Evolutionary conservation across 1,284 basidiomycete species (phyloP).

Genomic region (Golubevia sp.): DNA sequence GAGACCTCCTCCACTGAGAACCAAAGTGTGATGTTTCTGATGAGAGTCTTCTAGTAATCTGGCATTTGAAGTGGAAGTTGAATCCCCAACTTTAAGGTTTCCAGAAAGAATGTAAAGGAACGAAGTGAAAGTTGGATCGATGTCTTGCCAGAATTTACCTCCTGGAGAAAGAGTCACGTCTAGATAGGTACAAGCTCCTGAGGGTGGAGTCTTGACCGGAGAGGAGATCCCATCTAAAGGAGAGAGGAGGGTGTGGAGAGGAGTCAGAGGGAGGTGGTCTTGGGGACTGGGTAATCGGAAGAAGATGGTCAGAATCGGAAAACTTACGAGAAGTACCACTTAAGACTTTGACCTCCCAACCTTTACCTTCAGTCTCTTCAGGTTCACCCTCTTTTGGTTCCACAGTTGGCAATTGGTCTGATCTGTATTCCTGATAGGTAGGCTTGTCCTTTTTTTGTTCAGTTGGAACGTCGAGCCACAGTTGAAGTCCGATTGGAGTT

Average conservation of each 20-base stretch:
- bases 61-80: too few species aligned
- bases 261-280: constrained; percentile 14
- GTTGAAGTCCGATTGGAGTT: constrained; percentile 39
- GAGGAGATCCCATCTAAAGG: constrained; percentile 18
- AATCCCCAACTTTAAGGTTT: constrained; percentile 21
- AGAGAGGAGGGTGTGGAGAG: background rate
- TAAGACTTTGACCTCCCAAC: constrained; percentile 42
- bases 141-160: constrained; percentile 31
- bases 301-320: too few species aligned
- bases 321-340: constrained; percentile 14
- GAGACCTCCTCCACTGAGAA: constrained; percentile 24
- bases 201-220: constrained; percentile 36
- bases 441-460: constrained; percentile 34
- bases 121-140: constrained; percentile 35
- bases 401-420: constrained; percentile 25
- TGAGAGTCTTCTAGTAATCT: constrained; percentile 9
- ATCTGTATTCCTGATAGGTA: constrained; percentile 40
- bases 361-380: constrained; percentile 32
- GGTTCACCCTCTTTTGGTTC: constrained; percentile 10
- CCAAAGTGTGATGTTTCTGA: constrained; percentile 34
- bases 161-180: constrained; percentile 30
- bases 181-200: constrained; percentile 42
- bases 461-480: constrained; percentile 48
- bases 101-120: constrained; percentile 36
- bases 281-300: too few species aligned